Base-by-base conservation (phyloP, 176 grass and related monocot genomes). In the Carex cristatella region DNA sequence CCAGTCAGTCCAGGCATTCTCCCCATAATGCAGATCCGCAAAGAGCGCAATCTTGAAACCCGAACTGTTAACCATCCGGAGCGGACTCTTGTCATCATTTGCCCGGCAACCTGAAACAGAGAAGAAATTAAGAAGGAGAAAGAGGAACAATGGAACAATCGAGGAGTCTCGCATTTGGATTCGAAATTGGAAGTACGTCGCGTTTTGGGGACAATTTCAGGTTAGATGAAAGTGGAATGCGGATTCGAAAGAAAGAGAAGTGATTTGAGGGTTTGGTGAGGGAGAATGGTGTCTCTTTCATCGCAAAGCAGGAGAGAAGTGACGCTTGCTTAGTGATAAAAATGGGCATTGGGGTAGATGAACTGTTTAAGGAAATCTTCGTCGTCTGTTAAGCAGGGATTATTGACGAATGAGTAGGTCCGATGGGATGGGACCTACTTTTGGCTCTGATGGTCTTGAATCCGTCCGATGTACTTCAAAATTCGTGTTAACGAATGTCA, bases 1-100 rank as follows among this genome's bases (percentile, higher is more conserved):
- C 95, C 95, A 98, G 69, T 92, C 89, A 10, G 91, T 92, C 95
- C 95, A 98, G 32, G 95, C 88, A 87, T 93, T 35, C 89, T 98
- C 95, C 5, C 95, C 92, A 85, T 98, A 98, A 81, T 98, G 95
- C 67, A 94, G 91, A 83, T 98, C 95, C 2, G 91, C 91, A 82
- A 98, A 98, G 38, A 94, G 89, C 1, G 89, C 91, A 55, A 98
- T 81, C 89, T 90, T 98, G 95, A 97, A 97, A 1, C 55, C 64
- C 18, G 85, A 72, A 40, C 75, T 85, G 2, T 7, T 85, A 3
- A 81, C 4, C 7, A 97, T 90, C 46, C 72, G 84, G 53, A 93
- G 90, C 65, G 82, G 59, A 15, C 14, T 69, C 81, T 68, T 83
- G 35, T 28, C 62, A 48, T 83, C 81, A 30, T 31, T 51, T 30